Evolutionary conservation across 352 stramenopile genomes (phyloP).

Genomic region (Phytophthora pseudosyringae): DNA sequence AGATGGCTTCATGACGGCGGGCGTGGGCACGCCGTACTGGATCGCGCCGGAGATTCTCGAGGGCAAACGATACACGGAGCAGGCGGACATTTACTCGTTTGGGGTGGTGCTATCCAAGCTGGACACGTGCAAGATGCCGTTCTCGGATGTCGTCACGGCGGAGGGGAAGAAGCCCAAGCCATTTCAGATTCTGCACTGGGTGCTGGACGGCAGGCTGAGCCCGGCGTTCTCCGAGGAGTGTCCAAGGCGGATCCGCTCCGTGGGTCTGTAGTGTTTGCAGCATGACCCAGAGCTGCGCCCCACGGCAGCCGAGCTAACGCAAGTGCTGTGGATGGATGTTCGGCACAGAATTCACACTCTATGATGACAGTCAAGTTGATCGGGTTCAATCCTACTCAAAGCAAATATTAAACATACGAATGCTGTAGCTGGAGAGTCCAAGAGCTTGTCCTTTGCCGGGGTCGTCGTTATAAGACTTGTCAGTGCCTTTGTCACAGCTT

Average conservation of each 20-base stretch:
- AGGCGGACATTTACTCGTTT: slow-evolving; percentile 76
- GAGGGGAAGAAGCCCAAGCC: slow-evolving; percentile 34
- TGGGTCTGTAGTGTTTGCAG: slow-evolving; percentile 18
- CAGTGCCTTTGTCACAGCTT: slow-evolving; percentile 7
- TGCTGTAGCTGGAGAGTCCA: too few relatives aligned
- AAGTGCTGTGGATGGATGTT: slow-evolving; percentile 20
- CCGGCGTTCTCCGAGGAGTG: slow-evolving; percentile 49
- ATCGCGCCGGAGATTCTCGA: slow-evolving; percentile 46
- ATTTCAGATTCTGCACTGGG: slow-evolving; percentile 51
- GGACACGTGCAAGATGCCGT: slow-evolving; percentile 41
- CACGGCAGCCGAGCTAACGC: slow-evolving; percentile 18
- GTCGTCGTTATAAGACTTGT: neutral
- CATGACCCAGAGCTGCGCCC: slow-evolving; percentile 20
- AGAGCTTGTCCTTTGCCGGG: neutral
- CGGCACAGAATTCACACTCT: slow-evolving; percentile 22
- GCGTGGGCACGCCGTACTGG: slow-evolving; percentile 49
- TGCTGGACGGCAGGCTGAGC: slow-evolving; percentile 48
- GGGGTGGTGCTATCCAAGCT: slow-evolving; percentile 56
- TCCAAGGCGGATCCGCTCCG: slow-evolving; percentile 37
- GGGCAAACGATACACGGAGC: slow-evolving; percentile 50
- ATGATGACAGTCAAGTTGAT: neutral
- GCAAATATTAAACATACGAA: too few relatives aligned
- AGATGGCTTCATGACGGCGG: slow-evolving; percentile 38
- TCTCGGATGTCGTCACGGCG: slow-evolving; percentile 23
- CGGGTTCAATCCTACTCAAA: too few relatives aligned